Evolutionary conservation across 1,139 yeast genomes (phyloP).

Genomic region (Magnusiomyces paraingens): DNA sequence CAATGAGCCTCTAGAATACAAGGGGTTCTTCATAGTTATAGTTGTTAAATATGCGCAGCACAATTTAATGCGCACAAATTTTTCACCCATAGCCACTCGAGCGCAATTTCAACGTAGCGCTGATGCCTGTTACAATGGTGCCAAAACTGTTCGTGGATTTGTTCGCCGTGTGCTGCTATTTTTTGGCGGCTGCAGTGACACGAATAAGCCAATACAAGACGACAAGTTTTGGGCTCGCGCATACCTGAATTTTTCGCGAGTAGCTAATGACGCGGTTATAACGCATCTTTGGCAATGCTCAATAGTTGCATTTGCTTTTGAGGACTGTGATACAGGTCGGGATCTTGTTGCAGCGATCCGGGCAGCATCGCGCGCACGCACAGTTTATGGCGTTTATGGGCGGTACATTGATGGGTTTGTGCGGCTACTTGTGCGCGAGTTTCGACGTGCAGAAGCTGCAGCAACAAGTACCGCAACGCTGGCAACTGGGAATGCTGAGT

Average conservation of each 20-base stretch:
- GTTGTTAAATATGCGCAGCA: conserved; percentile 14
- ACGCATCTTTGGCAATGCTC: conserved; percentile 21
- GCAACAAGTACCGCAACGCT: not conserved
- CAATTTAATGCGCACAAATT: conserved; percentile 10
- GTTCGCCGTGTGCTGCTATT: conserved; percentile 3
- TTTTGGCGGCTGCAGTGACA: not conserved
- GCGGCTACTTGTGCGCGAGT: conserved; percentile 1
- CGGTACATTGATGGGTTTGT: conserved; percentile 14
- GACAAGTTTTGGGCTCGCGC: not conserved
- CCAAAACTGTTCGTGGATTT: conserved; percentile 8
- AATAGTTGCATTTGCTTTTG: conserved; percentile 18
- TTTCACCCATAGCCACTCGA: conserved; percentile 10
- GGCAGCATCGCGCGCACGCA: conserved; percentile 1
- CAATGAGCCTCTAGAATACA: not conserved
- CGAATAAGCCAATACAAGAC: not conserved
- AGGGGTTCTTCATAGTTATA: conserved; percentile 6
- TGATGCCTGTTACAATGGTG: conserved; percentile 12
- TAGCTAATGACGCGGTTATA: conserved; percentile 7
- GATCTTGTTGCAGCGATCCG: conserved; percentile 4
- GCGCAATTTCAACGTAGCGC: conserved; percentile 1
- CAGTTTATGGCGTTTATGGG: conserved; percentile 6
- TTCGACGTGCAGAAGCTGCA: not conserved
- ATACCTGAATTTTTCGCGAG: not conserved
- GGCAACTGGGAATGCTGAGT: conserved; percentile 2
- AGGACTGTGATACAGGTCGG: conserved; percentile 3